Percentiles rank a stretch among this genome's conserved stretches.
These are phyloP conservation scores for Tolypocladium cylindrosporum DNA, from an alignment of 2,329 filamentous ascomycete genomes.

Conservation along the genomic window DNA sequence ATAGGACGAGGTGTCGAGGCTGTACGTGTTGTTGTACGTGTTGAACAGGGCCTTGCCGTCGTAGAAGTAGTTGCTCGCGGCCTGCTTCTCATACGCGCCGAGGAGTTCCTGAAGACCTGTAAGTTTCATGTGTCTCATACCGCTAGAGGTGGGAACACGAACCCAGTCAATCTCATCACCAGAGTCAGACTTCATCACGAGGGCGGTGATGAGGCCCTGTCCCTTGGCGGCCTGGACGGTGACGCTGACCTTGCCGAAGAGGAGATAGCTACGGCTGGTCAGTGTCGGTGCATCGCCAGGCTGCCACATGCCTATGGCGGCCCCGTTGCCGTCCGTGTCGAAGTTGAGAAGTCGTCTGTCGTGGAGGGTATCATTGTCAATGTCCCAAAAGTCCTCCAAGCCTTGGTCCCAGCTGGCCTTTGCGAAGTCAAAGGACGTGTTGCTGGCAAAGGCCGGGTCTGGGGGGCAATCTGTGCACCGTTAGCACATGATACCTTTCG, in stretches of 20 bases:
- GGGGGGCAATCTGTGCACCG: constrained; percentile 41
- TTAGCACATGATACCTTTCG: not conserved
- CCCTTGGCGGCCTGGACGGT: constrained; percentile 62
- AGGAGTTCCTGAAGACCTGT: constrained; percentile 14
- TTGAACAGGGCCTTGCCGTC: constrained; percentile 50
- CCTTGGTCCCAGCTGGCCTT: constrained; percentile 37
- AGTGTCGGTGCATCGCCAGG: constrained; percentile 51
- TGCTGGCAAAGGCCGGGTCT: constrained; percentile 56
- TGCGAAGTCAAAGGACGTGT: constrained; percentile 48
- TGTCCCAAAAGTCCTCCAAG: constrained; percentile 16
- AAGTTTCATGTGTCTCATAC: not conserved
- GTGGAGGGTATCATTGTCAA: constrained; percentile 21
- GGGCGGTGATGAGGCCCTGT: constrained; percentile 65
- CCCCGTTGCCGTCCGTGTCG: constrained; percentile 16
- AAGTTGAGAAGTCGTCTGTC: constrained; percentile 15
- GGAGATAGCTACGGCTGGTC: constrained; percentile 65
- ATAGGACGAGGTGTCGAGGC: constrained; percentile 28
- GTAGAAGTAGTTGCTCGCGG: constrained; percentile 74
- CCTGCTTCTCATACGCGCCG: constrained; percentile 34
- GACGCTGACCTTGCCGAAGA: constrained; percentile 69
- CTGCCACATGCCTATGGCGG: constrained; percentile 44
- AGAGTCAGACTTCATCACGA: constrained; percentile 67
- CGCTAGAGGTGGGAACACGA: not conserved
- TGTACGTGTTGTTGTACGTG: constrained; percentile 37
- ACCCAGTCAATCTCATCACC: constrained; percentile 59